Evolutionary conservation across 2,329 filamentous ascomycete genomes (phyloP), one percentile per base, ranked within the genome.

Genomic region (Aspergillus melleus): DNA sequence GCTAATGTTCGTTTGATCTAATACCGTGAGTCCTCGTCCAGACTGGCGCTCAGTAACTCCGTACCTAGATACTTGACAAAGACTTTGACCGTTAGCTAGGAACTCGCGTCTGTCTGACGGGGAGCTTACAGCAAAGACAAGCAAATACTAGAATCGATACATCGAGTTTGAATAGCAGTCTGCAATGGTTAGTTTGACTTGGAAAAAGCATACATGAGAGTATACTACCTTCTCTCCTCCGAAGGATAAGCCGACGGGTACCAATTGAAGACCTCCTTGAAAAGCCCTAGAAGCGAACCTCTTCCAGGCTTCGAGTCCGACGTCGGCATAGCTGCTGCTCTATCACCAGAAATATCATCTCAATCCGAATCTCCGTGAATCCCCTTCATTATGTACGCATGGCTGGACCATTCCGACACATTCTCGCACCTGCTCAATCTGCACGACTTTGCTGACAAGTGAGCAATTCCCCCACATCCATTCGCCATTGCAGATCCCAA

Each of bases 181-280:
- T 72, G 39, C 6, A 16, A 36, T 46, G 0, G 4, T 67, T 1
- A 67, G 54, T 19, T 29, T 56, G 10, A 3, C 1, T 3, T 2
- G 14, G 20, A 19, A 39, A 22, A 24, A 29, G 26, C 6, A n/a
- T 1, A 20, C 0, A 8, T 24, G 2, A 50, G 22, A 19, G 32
- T n/a, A 2, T 44, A 54, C 66, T 60, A 72, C 68, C 64, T 71
- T 59, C 67, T 64, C 46, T 74, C 72, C n/a, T 71, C 65, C 0
- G 62, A 39, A 16, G 70, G 66, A 64, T 73, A 73, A 0, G 62
- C 39, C 3, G 70, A 68, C 1, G 72, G 71, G 57, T 74, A 74
- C 71, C 72, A 74, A 46, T 72, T 73, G 54, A 74, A 72, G 1
- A 74, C 57, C 49, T 73, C 71, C 26, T 72, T 73, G 14, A 72